Evolutionary conservation across 2,329 filamentous ascomycete species (phyloP).

Genomic region (Epichloe uncinata): DNA sequence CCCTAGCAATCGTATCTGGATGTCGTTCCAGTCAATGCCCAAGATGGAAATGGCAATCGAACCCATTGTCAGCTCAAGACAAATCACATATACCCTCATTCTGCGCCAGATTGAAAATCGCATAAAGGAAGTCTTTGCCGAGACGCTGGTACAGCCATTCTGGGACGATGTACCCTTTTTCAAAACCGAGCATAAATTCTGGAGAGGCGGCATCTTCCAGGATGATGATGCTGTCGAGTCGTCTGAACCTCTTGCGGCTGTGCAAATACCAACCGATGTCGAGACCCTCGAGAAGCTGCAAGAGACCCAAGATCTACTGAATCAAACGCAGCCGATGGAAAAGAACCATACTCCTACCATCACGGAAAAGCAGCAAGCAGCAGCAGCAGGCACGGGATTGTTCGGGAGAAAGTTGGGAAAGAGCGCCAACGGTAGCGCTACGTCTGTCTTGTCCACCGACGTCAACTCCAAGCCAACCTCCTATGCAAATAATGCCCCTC

Average conservation of each 20-base stretch:
- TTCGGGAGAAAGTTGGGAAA: slow-evolving; percentile 37
- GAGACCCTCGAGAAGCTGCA: slow-evolving; percentile 36
- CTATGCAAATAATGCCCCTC: slow-evolving; percentile 17
- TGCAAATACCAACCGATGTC: slow-evolving; percentile 30
- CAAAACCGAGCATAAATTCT: slow-evolving; percentile 61
- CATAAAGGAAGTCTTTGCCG: slow-evolving; percentile 85
- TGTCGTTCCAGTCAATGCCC: slow-evolving; percentile 86
- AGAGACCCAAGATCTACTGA: slow-evolving; percentile 23
- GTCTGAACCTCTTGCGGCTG: slow-evolving; percentile 10
- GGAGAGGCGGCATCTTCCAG: slow-evolving; percentile 74
- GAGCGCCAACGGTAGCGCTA: slow-evolving; percentile 15
- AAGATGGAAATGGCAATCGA: slow-evolving; percentile 91
- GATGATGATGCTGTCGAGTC: slow-evolving; percentile 34
- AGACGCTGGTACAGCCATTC: slow-evolving; percentile 82
- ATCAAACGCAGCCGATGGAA: slow-evolving; percentile 34
- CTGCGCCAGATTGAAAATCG: slow-evolving; percentile 86
- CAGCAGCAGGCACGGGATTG: slow-evolving; percentile 22
- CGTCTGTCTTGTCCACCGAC: slow-evolving; percentile 33
- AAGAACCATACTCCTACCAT: slow-evolving; percentile 40
- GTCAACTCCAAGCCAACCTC: slow-evolving; percentile 31
- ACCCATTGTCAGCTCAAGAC: slow-evolving; percentile 85
- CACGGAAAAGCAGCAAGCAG: slow-evolving; percentile 21
- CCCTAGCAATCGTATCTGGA: slow-evolving; percentile 96
- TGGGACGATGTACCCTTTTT: slow-evolving; percentile 96
- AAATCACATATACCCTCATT: slow-evolving; percentile 90